A percentile compares a stretch with the other conserved stretches of the same genome.
These are phyloP conservation scores for Lactifluus piperatus DNA, from an alignment of 768 basidiomycete genomes.

Conservation along the genomic window DNA sequence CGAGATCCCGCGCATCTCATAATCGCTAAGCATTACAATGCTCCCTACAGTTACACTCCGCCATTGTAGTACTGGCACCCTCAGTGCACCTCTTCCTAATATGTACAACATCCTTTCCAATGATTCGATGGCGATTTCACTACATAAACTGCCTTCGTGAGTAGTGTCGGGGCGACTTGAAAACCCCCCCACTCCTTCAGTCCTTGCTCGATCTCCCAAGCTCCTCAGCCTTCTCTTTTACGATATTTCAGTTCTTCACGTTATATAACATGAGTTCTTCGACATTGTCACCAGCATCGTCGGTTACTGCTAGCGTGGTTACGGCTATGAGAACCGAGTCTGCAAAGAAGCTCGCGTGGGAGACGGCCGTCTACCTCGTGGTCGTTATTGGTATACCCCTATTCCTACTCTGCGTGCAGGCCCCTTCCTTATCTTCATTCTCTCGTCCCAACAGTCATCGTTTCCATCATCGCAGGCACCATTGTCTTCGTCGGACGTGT, in stretches of 20 bases:
- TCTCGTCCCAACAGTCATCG: constrained; percentile 7
- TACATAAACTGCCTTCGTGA: neutral
- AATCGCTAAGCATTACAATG: no score
- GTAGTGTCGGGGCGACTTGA: neutral
- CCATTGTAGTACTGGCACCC: neutral
- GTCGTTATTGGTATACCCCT: neutral
- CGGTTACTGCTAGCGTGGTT: no score
- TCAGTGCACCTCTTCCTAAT: neutral
- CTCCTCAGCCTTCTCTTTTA: neutral
- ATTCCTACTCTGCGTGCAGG: no score
- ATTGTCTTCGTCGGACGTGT: neutral
- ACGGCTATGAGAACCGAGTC: neutral
- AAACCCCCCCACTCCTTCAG: neutral
- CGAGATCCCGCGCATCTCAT: no score
- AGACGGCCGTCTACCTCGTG: constrained; percentile 6
- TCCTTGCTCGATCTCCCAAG: neutral
- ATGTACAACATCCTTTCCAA: no score
- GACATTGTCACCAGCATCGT: neutral
- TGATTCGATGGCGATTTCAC: neutral
- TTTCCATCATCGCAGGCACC: neutral
- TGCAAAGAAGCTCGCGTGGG: neutral
- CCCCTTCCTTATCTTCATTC: neutral
- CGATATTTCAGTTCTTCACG: neutral
- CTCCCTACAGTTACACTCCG: neutral
- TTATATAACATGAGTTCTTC: neutral